Percentiles rank a stretch among this genome's conserved stretches.
Evolutionary conservation across 371 early-diverging fungal genomes (phyloP).

Genomic region (Mortierella sp.): DNA sequence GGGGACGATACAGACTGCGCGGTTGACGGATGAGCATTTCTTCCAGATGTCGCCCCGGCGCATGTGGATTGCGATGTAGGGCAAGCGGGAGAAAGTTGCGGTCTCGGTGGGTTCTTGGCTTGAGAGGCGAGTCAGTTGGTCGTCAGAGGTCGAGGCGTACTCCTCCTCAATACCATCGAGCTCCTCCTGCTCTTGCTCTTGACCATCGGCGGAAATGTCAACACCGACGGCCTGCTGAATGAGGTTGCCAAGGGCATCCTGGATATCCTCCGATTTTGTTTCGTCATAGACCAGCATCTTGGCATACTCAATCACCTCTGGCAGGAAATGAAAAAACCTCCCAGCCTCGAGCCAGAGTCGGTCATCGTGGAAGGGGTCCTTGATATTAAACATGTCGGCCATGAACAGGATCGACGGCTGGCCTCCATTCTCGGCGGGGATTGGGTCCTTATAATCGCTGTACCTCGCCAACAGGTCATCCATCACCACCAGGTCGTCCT

Average conservation of each 20-base stretch:
- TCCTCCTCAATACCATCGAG: neutral
- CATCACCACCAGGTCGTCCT: conserved; percentile 10
- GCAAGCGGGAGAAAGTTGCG: neutral
- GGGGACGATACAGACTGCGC: conserved; percentile 13
- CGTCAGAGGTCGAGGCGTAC: neutral
- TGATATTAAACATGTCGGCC: conserved; percentile 20
- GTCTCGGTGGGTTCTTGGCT: neutral
- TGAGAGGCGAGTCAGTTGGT: neutral
- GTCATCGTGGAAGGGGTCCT: conserved; percentile 7
- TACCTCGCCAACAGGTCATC: conserved; percentile 24
- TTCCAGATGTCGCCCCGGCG: conserved; percentile 28
- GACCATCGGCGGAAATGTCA: neutral
- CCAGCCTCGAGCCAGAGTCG: conserved; percentile 24
- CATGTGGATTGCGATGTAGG: conserved; percentile 32
- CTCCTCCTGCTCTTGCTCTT: neutral
- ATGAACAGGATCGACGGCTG: conserved; percentile 10
- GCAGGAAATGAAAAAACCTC: conserved; percentile 21
- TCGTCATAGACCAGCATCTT: conserved; percentile 1
- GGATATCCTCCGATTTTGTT: neutral
- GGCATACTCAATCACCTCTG: conserved; percentile 10
- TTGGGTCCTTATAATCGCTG: neutral
- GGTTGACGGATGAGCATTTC: conserved; percentile 20
- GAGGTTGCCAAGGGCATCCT: neutral
- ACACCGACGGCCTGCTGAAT: neutral
- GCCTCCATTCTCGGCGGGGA: neutral